Evolutionary conservation across 768 basidiomycete genomes (phyloP).

Genomic region (Fomitopsis serialis): DNA sequence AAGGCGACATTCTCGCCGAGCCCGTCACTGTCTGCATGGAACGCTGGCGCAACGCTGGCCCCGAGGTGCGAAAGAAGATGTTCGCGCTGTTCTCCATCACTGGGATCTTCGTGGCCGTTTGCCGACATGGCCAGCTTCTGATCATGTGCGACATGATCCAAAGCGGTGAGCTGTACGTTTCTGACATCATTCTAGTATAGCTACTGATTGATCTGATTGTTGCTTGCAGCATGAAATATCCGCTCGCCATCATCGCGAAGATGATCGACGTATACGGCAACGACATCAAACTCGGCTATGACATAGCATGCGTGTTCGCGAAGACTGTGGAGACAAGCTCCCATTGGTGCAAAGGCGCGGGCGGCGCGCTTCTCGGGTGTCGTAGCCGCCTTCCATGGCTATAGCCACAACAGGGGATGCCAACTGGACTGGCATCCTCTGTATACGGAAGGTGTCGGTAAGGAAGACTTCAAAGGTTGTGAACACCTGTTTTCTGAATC

Average conservation of each 20-base stretch:
- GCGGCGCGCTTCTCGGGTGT: conserved; percentile 9
- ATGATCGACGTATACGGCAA: conserved; percentile 14
- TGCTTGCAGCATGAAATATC: conserved; percentile 17
- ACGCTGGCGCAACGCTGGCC: conserved; percentile 13
- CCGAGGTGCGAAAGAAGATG: conserved; percentile 15
- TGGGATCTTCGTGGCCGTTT: conserved; percentile 16
- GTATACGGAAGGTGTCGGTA: conserved; percentile 19
- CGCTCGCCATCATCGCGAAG: conserved; percentile 13
- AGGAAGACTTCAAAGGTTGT: conserved; percentile 22
- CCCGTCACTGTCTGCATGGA: conserved; percentile 9
- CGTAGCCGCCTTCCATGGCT: conserved; percentile 25
- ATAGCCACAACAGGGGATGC: conserved; percentile 24
- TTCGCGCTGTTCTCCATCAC: conserved; percentile 16
- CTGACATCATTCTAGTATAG: not conserved
- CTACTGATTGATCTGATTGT: not conserved
- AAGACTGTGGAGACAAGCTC: conserved; percentile 12
- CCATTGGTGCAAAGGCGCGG: conserved; percentile 8
- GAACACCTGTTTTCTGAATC: conserved; percentile 21
- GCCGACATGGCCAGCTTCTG: conserved; percentile 18
- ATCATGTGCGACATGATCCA: conserved; percentile 20
- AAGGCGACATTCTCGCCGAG: not conserved
- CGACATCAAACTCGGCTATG: conserved; percentile 17
- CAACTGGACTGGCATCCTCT: conserved; percentile 24
- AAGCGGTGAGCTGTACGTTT: conserved; percentile 22
- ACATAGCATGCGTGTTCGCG: conserved; percentile 21